Evolutionary conservation across 2,329 filamentous ascomycete species (phyloP).

Genomic region (Ophiosphaerella korrae): DNA sequence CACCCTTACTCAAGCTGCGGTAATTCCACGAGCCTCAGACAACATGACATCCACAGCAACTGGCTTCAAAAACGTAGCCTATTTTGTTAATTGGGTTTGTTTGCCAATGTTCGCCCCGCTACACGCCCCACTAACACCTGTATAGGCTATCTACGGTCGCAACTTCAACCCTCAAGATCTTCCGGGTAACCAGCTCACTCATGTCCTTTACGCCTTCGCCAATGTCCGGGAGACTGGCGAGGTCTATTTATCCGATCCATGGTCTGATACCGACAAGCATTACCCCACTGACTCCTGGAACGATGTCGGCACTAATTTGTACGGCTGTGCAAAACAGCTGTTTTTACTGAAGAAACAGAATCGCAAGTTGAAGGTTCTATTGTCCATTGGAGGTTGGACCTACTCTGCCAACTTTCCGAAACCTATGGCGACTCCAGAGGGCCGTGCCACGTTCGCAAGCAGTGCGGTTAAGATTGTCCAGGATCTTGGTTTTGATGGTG

Average conservation of each 20-base stretch:
- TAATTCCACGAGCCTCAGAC: not conserved
- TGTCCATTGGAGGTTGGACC: conserved; percentile 49
- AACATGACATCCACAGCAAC: conserved; percentile 21
- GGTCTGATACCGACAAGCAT: conserved; percentile 46
- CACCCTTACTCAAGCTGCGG: conserved; percentile 20
- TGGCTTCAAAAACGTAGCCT: conserved; percentile 45
- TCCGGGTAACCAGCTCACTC: conserved; percentile 39
- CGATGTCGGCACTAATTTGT: conserved; percentile 46
- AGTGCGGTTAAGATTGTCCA: conserved; percentile 40
- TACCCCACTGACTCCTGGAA: conserved; percentile 47
- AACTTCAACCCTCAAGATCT: conserved; percentile 45
- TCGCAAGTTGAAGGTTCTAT: conserved; percentile 43
- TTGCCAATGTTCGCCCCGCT: conserved; percentile 1
- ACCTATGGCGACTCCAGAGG: conserved; percentile 37
- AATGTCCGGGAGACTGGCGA: conserved; percentile 46
- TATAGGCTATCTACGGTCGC: conserved; percentile 46
- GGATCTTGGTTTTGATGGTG: conserved; percentile 45
- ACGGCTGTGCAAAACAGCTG: conserved; percentile 46
- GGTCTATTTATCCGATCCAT: conserved; percentile 46
- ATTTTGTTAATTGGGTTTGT: conserved; percentile 48
- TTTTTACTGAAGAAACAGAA: conserved; percentile 45
- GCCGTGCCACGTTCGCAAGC: conserved; percentile 40
- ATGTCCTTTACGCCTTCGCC: conserved; percentile 48
- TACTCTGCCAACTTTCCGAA: conserved; percentile 45
- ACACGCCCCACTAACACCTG: conserved; percentile 3